Percentiles rank a stretch among this genome's conserved stretches.
Evolutionary conservation across 768 basidiomycete genomes (phyloP).

Genomic region (Mycena galericulata): DNA sequence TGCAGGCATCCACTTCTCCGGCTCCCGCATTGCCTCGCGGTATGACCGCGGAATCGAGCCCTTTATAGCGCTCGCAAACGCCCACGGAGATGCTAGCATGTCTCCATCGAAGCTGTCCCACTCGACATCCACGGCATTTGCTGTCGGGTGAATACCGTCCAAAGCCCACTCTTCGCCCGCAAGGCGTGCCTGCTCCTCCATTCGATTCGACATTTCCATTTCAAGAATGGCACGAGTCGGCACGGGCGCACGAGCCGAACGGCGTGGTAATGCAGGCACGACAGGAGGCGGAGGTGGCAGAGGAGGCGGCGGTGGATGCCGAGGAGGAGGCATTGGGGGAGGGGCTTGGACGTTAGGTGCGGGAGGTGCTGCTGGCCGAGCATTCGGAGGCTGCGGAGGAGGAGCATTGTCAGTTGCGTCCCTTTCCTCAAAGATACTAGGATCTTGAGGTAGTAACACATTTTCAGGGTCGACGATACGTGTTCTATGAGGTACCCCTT

Average conservation of each 20-base stretch:
- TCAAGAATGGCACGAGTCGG: conserved; percentile 5
- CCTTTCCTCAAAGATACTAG: too few relatives aligned
- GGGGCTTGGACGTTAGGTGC: neutral
- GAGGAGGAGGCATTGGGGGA: too few relatives aligned
- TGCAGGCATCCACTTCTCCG: conserved; percentile 6
- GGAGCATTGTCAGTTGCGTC: too few relatives aligned
- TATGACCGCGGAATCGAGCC: neutral
- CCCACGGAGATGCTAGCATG: neutral
- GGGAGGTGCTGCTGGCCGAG: neutral
- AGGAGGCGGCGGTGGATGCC: conserved; percentile 16
- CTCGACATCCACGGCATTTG: neutral
- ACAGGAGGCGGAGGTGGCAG: neutral
- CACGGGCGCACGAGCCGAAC: too few relatives aligned
- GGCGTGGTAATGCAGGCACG: too few relatives aligned
- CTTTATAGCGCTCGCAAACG: neutral
- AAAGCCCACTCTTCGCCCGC: conserved; percentile 1
- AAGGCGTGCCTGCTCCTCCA: neutral
- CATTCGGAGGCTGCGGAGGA: neutral
- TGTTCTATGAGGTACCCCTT: conserved; percentile 7
- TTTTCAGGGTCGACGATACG: neutral
- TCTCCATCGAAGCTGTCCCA: neutral
- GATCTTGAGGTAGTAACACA: too few relatives aligned
- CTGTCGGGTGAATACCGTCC: neutral
- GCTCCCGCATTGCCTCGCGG: conserved; percentile 20
- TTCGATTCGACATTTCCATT: neutral